These are phyloP conservation scores for Plasmodium relictum DNA, from an alignment of 169 alveolate genomes.

Conservation along the genomic window DNA sequence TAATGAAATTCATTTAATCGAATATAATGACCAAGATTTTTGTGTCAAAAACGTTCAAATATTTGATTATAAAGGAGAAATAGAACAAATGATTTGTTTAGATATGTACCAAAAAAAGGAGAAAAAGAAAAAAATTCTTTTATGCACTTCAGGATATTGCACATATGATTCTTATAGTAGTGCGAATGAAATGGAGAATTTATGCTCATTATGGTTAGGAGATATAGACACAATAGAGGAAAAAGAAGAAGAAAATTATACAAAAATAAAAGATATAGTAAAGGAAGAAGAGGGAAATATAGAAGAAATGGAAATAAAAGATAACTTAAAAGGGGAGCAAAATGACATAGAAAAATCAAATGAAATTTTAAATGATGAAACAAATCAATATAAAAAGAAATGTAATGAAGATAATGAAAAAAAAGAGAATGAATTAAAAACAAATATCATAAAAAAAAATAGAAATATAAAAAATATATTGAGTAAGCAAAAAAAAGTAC, in stretches of 20 bases:
- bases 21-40: slow-evolving; percentile 45
- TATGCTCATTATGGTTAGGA: slow-evolving; percentile 48
- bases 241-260: not conserved
- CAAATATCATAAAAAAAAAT: not conserved
- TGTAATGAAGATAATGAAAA: not conserved
- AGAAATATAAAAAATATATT: not conserved
- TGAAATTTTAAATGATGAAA: not conserved
- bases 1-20: slow-evolving; percentile 72
- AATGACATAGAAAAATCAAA: not conserved
- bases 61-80: slow-evolving; percentile 45
- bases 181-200: slow-evolving; percentile 1
- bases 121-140: slow-evolving; percentile 8
- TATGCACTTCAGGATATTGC: slow-evolving; percentile 40
- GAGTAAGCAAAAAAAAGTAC: slow-evolving; percentile 4
- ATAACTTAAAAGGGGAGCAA: not conserved
- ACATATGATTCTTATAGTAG: not conserved
- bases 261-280: not conserved
- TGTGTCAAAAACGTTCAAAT: slow-evolving; percentile 33
- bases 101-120: slow-evolving; percentile 34
- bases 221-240: slow-evolving; percentile 21
- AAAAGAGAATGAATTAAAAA: not conserved
- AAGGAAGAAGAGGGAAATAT: not conserved
- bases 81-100: slow-evolving; percentile 55
- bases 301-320: not conserved
- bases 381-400: not conserved